Base-by-base conservation (phyloP, 768 basidiomycete species). In the Boletus pseudo-olivaceus region DNA sequence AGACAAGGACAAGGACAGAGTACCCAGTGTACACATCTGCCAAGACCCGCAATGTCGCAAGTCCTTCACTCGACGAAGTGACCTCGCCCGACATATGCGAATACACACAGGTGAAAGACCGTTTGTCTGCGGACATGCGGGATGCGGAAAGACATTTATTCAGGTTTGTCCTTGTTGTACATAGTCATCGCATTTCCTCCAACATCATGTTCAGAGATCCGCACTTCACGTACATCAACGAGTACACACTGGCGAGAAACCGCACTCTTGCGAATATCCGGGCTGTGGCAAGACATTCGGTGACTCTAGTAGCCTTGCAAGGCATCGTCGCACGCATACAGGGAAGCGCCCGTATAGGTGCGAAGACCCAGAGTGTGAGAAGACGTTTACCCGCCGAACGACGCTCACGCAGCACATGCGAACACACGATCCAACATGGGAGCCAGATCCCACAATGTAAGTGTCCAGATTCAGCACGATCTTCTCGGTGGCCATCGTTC, bases 61-160 rank as follows among this genome's bases (percentile, higher is more conserved):
- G 75, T 77, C 83, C 10, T 94, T 94, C 66, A 87, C 86, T 29
- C 82, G 92, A 23, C 81, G 85, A 54, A 93, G 91, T 64, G 92
- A 94, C 66, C 78, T 94, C 42, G 80, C 83, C 39, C 83, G 92
- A 27, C 92, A 95, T 67, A 88, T 84, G 77, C 83, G 90, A 41
- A 93, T 93, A 75, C 92, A 95, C 63, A 93, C 92, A 0, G 92
- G 92, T 17, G 92, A 94, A 69, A 79, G 92, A 48, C 92, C 92
- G 3, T 93, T 89, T 68, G 75, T 84, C 12, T 94, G 91, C 61
- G 75, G 77, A 33, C 78, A 89, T 61, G 63, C 72, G 29, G 85
- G 84, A 29, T 94, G 92, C 54, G 89, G 90, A 48, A 95, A 94
- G 76, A 88, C 88, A 3, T 95, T 95, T 63, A 93, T 95, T 62